Conservation (phyloP, 768 basidiomycete species). For the Psilocybe cyanescens region DNA sequence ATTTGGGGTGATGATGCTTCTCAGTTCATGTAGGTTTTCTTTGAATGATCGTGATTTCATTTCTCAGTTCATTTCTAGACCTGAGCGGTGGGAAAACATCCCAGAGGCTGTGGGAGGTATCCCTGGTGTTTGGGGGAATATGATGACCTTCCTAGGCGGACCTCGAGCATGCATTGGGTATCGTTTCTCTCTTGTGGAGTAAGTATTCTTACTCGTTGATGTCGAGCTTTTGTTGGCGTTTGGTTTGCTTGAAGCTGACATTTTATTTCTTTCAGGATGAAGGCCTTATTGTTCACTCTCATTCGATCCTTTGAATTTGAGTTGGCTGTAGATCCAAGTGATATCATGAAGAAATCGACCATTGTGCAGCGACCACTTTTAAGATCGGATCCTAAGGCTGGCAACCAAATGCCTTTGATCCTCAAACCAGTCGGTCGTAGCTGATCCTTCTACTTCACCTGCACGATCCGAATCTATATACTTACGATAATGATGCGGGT, state of each 20-base stretch:
- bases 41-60: neutral
- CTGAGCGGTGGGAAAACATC: slow-evolving; percentile 60
- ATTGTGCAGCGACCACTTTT: slow-evolving; percentile 51
- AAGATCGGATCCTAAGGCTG: slow-evolving; percentile 38
- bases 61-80: slow-evolving; percentile 39
- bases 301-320: slow-evolving; percentile 48
- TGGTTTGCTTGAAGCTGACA: neutral
- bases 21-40: slow-evolving; percentile 54
- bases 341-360: slow-evolving; percentile 33
- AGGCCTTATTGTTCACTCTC: slow-evolving; percentile 32
- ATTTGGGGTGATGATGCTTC: slow-evolving; percentile 67
- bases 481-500: neutral
- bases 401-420: slow-evolving; percentile 49
- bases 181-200: slow-evolving; percentile 67
- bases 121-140: slow-evolving; percentile 64
- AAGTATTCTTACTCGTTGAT: slow-evolving; percentile 21
- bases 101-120: slow-evolving; percentile 47
- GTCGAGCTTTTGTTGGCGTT: too few relatives aligned
- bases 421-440: slow-evolving; percentile 26
- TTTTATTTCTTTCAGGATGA: slow-evolving; percentile 25
- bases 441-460: too few relatives aligned
- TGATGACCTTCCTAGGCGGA: slow-evolving; percentile 66
- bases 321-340: slow-evolving; percentile 43
- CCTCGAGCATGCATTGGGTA: slow-evolving; percentile 71
- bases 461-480: too few relatives aligned